Conservation (phyloP, 176 grass and related monocot genomes). For the Carex littledalei region DNA sequence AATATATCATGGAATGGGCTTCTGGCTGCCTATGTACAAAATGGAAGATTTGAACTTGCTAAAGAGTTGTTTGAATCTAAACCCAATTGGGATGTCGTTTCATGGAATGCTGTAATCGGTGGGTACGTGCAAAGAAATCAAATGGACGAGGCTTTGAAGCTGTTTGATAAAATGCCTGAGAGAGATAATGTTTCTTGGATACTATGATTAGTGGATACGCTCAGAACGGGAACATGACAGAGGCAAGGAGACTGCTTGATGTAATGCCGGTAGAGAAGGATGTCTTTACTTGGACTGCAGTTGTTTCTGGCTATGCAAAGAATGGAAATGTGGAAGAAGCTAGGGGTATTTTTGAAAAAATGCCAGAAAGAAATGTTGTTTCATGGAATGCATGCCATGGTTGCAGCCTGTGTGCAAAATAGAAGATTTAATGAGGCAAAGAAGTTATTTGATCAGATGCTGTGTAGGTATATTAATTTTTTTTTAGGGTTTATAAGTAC, state of each 20-base stretch:
- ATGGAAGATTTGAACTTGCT: slow-evolving; percentile 53
- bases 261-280: slow-evolving; percentile 47
- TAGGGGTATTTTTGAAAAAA: slow-evolving; percentile 62
- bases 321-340: slow-evolving; percentile 78
- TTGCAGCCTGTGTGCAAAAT: slow-evolving; percentile 64
- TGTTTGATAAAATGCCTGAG: slow-evolving; percentile 70
- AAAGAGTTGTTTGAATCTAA: slow-evolving; percentile 58
- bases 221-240: slow-evolving; percentile 49
- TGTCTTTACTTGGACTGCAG: slow-evolving; percentile 85
- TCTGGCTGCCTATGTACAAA: slow-evolving; percentile 66
- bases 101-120: slow-evolving; percentile 87
- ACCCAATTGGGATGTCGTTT: slow-evolving; percentile 64
- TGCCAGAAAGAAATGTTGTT: slow-evolving; percentile 75
- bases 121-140: slow-evolving; percentile 49
- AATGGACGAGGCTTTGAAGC: slow-evolving; percentile 39
- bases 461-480: slow-evolving; percentile 43
- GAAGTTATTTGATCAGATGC: slow-evolving; percentile 60
- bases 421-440: slow-evolving; percentile 66
- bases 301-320: slow-evolving; percentile 80
- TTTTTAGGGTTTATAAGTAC: background rate
- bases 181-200: slow-evolving; percentile 75
- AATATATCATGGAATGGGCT: slow-evolving; percentile 83
- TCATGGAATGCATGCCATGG: slow-evolving; percentile 92
- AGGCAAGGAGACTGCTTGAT: slow-evolving; percentile 60
- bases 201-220: slow-evolving; percentile 78